Base-by-base conservation (phyloP, 306 rosid species). In the Citrullus amarus region DNA sequence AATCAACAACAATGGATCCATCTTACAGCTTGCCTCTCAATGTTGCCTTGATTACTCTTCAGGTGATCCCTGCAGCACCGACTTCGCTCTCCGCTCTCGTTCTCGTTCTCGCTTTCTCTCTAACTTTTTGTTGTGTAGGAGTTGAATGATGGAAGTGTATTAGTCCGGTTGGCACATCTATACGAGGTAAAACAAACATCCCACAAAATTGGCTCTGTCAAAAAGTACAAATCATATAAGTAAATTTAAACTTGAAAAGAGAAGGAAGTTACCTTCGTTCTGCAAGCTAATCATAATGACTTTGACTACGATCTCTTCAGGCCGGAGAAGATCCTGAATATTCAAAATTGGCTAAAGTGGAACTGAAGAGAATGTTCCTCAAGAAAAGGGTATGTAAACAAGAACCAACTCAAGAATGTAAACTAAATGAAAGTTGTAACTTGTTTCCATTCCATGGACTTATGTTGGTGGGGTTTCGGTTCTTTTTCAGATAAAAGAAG, bases 121-220 rank as follows among this genome's bases (percentile, higher is more conserved):
- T 56, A 48, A 34, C 74, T 66, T 39, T 46, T 57, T 1, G 75
- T 81, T 61, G 75, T 90, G 58, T 78, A 93, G 97, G 96, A 85
- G 88, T 85, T 94, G 93, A 90, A 90, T 76, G 93, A 79, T 51
- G 94, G 91, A 78, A 63, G 51, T 74, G 94, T 89, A 34, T 88
- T 94, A 51, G 88, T 94, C 61, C 97, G 97, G 63, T 82, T 94
- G 86, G 97, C 98, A 15, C 98, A 94, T 85, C 85, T 94, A 25
- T 94, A 90, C 5, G 98, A 92, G 94, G 98, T 93, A 84, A 65
- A 71, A 32, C 71, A 65, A 36, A 16, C 22, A 65, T 36, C 22
- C 48, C 71, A 65, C 12, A 8, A 17, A 53, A 6, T 14, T 61
- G 17, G n/a, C 41, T 61, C 22, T 7, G 6, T 8, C 12, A 3